Evolutionary conservation across 73 alveolate genomes (phyloP).

Genomic region (Paramecium caudatum): DNA sequence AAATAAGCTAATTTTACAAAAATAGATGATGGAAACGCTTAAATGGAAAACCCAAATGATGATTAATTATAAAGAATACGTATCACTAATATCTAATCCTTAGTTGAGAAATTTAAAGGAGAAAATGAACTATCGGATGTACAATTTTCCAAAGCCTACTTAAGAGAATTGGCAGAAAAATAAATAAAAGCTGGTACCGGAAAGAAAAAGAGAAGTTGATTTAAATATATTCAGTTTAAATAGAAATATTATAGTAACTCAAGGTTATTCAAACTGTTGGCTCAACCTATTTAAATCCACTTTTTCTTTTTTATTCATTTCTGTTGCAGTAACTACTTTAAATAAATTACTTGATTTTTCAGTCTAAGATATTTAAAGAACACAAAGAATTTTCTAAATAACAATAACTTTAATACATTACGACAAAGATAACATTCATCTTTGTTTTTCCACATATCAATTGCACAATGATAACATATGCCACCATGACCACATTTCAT

Average conservation of each 20-base stretch:
- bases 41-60: slow-evolving; percentile 34
- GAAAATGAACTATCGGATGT: slow-evolving; percentile 25
- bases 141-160: neutral
- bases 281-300: neutral
- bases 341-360: neutral
- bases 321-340: slow-evolving; percentile 10
- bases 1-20: slow-evolving; percentile 29
- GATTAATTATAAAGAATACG: slow-evolving; percentile 34
- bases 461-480: slow-evolving; percentile 70
- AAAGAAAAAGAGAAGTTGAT: slow-evolving; percentile 32
- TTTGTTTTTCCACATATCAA: slow-evolving; percentile 70
- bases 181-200: slow-evolving; percentile 43
- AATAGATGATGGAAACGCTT: slow-evolving; percentile 37
- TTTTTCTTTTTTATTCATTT: neutral
- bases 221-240: neutral
- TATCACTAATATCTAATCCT: neutral
- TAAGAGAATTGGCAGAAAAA: slow-evolving; percentile 25
- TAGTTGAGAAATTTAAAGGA: slow-evolving; percentile 37
- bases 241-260: slow-evolving; percentile 45
- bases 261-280: neutral
- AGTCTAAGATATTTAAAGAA: neutral
- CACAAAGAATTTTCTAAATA: slow-evolving; percentile 6
- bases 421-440: slow-evolving; percentile 68
- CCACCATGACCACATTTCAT: slow-evolving; percentile 79
- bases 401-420: neutral